These are phyloP conservation scores for Sporothrix protearum DNA, from an alignment of 2,329 filamentous ascomycete genomes.

Conservation along the genomic window DNA sequence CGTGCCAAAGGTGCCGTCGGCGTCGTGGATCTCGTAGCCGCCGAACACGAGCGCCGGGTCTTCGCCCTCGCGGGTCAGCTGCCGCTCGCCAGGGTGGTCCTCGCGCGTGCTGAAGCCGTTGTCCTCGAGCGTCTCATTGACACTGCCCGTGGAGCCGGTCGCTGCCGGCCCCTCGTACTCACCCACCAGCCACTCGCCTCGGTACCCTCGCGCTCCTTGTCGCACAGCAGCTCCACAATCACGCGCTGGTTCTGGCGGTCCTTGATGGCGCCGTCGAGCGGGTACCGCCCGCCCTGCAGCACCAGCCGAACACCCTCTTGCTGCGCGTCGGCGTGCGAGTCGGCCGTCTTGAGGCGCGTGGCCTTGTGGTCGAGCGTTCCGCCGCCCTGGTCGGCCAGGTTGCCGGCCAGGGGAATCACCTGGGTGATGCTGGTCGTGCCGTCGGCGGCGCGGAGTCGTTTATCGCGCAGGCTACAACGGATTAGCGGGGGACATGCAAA, in stretches of 20 bases:
- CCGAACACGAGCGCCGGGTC: slow-evolving; percentile 67
- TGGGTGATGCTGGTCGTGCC: slow-evolving; percentile 48
- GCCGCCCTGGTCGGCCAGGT: slow-evolving; percentile 58
- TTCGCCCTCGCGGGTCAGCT: slow-evolving; percentile 51
- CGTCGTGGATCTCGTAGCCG: slow-evolving; percentile 64
- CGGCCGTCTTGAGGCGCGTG: slow-evolving; percentile 62
- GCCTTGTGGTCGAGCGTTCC: slow-evolving; percentile 61
- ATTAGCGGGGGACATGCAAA: background rate
- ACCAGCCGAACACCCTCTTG: slow-evolving; percentile 70
- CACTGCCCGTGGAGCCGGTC: slow-evolving; percentile 35
- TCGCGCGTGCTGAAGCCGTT: slow-evolving; percentile 30
- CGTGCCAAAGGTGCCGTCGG: slow-evolving; percentile 42
- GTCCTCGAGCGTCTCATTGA: slow-evolving; percentile 26
- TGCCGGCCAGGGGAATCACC: slow-evolving; percentile 71
- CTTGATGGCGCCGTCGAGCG: slow-evolving; percentile 52
- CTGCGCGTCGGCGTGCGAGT: slow-evolving; percentile 60
- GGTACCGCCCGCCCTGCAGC: slow-evolving; percentile 58
- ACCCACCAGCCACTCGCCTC: slow-evolving; percentile 62
- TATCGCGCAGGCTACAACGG: slow-evolving; percentile 68
- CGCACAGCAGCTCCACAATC: slow-evolving; percentile 82
- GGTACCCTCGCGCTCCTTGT: slow-evolving; percentile 65
- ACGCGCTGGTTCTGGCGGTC: slow-evolving; percentile 58
- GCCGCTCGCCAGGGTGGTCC: slow-evolving; percentile 44
- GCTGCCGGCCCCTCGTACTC: slow-evolving; percentile 47
- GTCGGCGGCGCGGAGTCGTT: slow-evolving; percentile 50